Evolutionary conservation across 495 filamentous ascomycete species (phyloP).

Genomic region (Penicillium maclennaniae): DNA sequence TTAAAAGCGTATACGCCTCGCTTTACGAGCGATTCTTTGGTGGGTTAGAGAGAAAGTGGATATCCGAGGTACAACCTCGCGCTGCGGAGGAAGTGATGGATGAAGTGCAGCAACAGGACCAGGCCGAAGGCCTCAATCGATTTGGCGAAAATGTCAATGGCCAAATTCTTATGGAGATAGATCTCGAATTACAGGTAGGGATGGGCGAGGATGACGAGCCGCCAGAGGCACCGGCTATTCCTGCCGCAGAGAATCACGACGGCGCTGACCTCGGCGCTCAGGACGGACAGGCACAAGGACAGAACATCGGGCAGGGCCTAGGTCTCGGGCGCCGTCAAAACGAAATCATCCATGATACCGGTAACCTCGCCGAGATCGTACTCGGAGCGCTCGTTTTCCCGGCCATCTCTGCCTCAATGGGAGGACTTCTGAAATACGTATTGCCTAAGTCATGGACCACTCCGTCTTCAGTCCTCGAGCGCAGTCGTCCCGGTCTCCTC

Average conservation of each 20-base stretch:
- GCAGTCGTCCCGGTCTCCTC: conserved; percentile 55
- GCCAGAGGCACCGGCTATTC: conserved; percentile 14
- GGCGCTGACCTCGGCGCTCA: conserved; percentile 21
- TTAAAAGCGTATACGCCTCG: conserved; percentile 64
- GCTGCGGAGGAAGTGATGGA: conserved; percentile 46
- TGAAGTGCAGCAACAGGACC: conserved; percentile 42
- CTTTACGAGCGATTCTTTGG: conserved; percentile 63
- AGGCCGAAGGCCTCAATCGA: conserved; percentile 37
- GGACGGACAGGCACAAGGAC: conserved; percentile 26
- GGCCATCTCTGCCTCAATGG: conserved; percentile 59
- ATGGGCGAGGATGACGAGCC: conserved; percentile 36
- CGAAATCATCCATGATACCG: conserved; percentile 49
- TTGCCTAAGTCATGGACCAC: conserved; percentile 63
- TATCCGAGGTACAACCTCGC: conserved; percentile 62
- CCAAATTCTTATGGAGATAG: conserved; percentile 43
- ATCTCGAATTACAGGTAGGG: conserved; percentile 42
- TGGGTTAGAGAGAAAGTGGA: conserved; percentile 60
- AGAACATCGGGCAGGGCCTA: conserved; percentile 26
- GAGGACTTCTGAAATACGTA: conserved; percentile 58
- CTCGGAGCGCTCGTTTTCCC: conserved; percentile 64
- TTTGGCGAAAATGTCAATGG: conserved; percentile 39
- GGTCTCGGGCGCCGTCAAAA: conserved; percentile 39
- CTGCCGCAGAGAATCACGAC: conserved; percentile 15
- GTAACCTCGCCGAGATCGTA: conserved; percentile 51
- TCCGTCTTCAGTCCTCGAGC: conserved; percentile 34